A percentile compares a stretch with the other conserved stretches of the same genome.
Conservation (phyloP, 1,284 basidiomycete genomes). For the Pyrrhoderma lamaoense region DNA sequence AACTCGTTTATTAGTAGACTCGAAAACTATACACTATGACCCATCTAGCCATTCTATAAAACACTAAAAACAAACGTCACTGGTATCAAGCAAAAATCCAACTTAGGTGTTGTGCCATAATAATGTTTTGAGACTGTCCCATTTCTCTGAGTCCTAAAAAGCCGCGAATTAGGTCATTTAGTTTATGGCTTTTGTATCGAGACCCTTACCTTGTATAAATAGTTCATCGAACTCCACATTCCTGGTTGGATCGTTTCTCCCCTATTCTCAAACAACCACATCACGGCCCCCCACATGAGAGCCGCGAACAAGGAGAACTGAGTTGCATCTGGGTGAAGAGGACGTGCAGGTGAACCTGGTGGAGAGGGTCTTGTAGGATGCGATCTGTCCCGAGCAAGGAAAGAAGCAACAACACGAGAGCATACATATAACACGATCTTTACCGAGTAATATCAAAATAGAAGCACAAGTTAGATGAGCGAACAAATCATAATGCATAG, state of each 20-base stretch:
- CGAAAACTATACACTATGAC: no score
- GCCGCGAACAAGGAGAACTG: constrained; percentile 89
- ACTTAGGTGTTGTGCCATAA: constrained; percentile 71
- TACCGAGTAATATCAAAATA: no score
- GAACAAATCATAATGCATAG: not conserved
- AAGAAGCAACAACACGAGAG: constrained; percentile 81
- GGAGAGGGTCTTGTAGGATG: constrained; percentile 23
- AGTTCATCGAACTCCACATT: constrained; percentile 82
- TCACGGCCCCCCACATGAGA: constrained; percentile 90
- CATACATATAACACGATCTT: constrained; percentile 96
- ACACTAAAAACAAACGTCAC: no score
- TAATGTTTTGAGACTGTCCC: constrained; percentile 63
- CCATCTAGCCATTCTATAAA: no score
- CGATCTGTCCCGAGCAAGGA: constrained; percentile 65
- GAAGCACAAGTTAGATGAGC: no score
- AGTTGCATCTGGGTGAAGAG: constrained; percentile 72
- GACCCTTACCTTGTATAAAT: constrained; percentile 47
- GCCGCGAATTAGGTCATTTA: no score
- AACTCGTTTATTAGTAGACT: no score
- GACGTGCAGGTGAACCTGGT: constrained; percentile 41
- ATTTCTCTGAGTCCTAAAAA: constrained; percentile 60
- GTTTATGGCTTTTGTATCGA: not conserved
- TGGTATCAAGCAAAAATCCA: not conserved
- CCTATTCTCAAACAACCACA: constrained; percentile 89
- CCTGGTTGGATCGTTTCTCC: constrained; percentile 89